Conservation (phyloP, 129 eudicot species). For the Flaveria bidentis region DNA sequence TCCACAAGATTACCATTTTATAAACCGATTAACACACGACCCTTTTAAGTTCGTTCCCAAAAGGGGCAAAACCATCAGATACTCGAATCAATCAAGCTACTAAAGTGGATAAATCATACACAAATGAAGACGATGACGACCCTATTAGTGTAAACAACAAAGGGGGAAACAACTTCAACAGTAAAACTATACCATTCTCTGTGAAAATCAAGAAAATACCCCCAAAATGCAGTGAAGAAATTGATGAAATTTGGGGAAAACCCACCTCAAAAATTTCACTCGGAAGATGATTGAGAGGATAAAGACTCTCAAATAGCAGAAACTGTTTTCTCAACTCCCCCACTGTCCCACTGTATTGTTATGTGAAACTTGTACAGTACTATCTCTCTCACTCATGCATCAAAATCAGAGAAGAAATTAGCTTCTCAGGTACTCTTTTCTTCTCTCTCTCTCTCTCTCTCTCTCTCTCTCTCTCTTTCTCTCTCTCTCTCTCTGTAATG, state of each 20-base stretch:
- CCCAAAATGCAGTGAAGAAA: constrained; percentile 27
- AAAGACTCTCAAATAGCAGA: constrained; percentile 40
- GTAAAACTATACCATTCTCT: too few species aligned
- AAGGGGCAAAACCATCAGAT: too few species aligned
- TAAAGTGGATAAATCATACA: constrained; percentile 10
- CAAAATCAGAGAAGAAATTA: constrained; percentile 77
- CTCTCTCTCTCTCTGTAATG: constrained; percentile 5
- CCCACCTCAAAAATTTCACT: constrained; percentile 40
- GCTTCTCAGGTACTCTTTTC: constrained; percentile 60
- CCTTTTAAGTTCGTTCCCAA: too few species aligned
- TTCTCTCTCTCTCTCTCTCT: too few species aligned
- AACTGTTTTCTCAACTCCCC: constrained; percentile 30
- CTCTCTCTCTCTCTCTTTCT: too few species aligned
- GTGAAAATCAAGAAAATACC: background rate
- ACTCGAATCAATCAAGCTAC: constrained; percentile 15
- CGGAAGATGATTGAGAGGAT: constrained; percentile 27
- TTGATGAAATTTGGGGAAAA: constrained; percentile 10
- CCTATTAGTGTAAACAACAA: too few species aligned
- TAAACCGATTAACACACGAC: too few species aligned
- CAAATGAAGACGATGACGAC: background rate
- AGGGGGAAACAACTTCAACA: too few species aligned
- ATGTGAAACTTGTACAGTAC: constrained; percentile 51
- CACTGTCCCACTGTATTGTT: constrained; percentile 32
- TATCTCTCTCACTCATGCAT: constrained; percentile 44
- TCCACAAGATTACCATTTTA: too few species aligned